Evolutionary conservation across 352 stramenopile species (phyloP).

Genomic region (Phytophthora pluvialis): DNA sequence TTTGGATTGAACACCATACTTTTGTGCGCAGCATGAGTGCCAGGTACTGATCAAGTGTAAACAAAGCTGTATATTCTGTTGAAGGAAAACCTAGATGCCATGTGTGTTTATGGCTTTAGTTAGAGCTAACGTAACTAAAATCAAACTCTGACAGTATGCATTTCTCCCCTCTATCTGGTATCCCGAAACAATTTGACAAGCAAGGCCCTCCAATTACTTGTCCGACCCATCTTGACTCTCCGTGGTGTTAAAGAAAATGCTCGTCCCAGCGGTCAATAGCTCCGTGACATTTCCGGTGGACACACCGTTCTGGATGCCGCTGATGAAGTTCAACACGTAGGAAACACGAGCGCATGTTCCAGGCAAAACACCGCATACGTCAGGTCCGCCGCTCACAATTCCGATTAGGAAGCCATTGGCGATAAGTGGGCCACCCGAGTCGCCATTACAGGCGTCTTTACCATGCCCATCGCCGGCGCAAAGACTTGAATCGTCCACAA

Average conservation of each 20-base stretch:
- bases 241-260: neutral
- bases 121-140: no score
- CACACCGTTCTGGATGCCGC: neutral
- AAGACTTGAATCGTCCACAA: neutral
- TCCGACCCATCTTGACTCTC: constrained; percentile 1
- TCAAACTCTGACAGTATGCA: no score
- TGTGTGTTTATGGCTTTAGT: no score
- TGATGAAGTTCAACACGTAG: neutral
- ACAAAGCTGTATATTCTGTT: no score
- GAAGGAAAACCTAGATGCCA: no score
- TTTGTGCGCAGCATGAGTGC: no score
- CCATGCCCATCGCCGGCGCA: neutral
- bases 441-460: neutral
- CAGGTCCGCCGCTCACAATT: neutral
- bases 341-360: neutral
- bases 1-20: no score
- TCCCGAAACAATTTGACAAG: no score
- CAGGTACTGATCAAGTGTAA: no score
- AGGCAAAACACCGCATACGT: neutral
- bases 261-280: neutral
- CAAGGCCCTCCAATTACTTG: no score
- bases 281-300: neutral
- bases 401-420: neutral
- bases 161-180: no score
- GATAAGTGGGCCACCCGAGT: constrained; percentile 1